These are phyloP conservation scores for Drechslerella dactyloides DNA, from an alignment of 2,329 filamentous ascomycete genomes.

Conservation along the genomic window DNA sequence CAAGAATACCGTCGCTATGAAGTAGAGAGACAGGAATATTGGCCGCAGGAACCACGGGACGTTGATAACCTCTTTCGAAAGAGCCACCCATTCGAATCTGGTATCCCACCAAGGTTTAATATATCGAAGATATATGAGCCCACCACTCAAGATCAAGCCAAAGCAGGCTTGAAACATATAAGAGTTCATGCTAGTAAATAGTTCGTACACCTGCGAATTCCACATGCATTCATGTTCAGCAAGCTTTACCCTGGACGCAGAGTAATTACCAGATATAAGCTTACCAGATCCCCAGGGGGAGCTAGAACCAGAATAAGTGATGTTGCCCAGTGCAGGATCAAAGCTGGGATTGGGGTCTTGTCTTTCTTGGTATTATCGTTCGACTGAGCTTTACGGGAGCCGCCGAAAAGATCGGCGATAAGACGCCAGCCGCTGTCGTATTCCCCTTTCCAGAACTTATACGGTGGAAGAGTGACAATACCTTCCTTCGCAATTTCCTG, in stretches of 20 bases:
- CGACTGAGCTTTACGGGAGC: slow-evolving; percentile 50
- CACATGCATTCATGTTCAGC: no score
- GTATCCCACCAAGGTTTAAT: slow-evolving; percentile 44
- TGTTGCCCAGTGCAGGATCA: slow-evolving; percentile 58
- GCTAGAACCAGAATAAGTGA: slow-evolving; percentile 57
- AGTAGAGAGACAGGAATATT: slow-evolving; percentile 49
- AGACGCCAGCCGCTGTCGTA: slow-evolving; percentile 50
- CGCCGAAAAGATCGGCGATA: slow-evolving; percentile 55
- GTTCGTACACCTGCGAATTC: slow-evolving; percentile 40
- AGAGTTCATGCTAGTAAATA: slow-evolving; percentile 58
- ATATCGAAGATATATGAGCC: slow-evolving; percentile 56
- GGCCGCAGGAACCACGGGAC: slow-evolving; percentile 8
- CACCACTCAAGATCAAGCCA: slow-evolving; percentile 56
- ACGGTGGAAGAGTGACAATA: slow-evolving; percentile 60
- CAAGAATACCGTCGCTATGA: slow-evolving; percentile 48
- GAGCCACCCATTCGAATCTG: slow-evolving; percentile 10
- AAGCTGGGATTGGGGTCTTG: slow-evolving; percentile 58
- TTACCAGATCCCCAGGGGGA: slow-evolving; percentile 52
- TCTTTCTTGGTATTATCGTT: slow-evolving; percentile 53
- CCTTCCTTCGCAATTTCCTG: slow-evolving; percentile 69
- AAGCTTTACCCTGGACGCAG: slow-evolving; percentile 48
- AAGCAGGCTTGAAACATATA: slow-evolving; percentile 59
- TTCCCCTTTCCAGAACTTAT: slow-evolving; percentile 61
- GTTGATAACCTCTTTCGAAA: slow-evolving; percentile 9
- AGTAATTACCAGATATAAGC: slow-evolving; percentile 50